Percentiles rank a stretch among this genome's conserved stretches.
Conservation (phyloP, 129 eudicot genomes). For the Flaveria ramosissima region DNA sequence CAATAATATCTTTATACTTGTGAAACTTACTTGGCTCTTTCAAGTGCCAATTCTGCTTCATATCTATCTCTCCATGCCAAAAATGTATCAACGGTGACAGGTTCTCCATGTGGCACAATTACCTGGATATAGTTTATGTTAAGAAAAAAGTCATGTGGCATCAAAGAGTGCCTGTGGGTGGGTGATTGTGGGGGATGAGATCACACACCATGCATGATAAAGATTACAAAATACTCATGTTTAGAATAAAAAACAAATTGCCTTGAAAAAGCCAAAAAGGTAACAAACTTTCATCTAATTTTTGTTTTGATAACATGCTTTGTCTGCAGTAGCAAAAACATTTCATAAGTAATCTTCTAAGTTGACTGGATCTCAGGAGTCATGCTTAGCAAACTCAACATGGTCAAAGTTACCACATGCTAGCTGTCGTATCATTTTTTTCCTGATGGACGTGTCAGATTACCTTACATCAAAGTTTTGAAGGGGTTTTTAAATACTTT, state of each 20-base stretch:
- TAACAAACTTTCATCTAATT: neutral
- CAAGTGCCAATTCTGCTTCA: constrained; percentile 95
- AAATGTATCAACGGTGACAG: constrained; percentile 90
- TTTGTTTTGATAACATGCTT: neutral
- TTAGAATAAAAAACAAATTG: constrained; percentile 1
- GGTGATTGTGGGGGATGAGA: neutral
- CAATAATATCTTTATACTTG: neutral
- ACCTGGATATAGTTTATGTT: constrained; percentile 44
- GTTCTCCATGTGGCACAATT: constrained; percentile 96
- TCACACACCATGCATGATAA: constrained; percentile 1
- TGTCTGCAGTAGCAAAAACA: neutral
- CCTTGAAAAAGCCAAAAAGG: neutral
- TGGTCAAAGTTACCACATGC: neutral
- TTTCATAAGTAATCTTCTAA: neutral
- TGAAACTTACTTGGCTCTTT: constrained; percentile 89
- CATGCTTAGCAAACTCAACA: neutral
- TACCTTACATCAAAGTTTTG: neutral
- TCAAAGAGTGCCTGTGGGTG: neutral
- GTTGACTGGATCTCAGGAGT: neutral
- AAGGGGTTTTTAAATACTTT: neutral
- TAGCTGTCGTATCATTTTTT: neutral
- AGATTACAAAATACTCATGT: neutral
- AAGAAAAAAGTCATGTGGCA: constrained; percentile 16
- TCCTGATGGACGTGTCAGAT: neutral
- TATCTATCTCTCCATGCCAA: constrained; percentile 96